phyloP scores from a whole-genome alignment of 495 filamentous ascomycete species.

The Daldinia loculata region DNA sequence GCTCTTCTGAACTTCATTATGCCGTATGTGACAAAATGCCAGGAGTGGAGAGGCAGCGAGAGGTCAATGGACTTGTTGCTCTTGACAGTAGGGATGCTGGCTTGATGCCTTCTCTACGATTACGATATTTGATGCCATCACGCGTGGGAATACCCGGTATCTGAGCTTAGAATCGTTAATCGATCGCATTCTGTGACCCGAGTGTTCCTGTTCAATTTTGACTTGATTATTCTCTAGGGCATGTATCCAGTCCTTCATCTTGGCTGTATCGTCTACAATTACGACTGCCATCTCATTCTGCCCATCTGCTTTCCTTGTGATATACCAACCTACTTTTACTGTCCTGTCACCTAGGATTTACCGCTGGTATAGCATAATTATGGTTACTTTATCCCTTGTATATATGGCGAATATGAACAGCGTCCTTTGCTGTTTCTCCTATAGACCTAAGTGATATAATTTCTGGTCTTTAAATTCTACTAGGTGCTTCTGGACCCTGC shows the following conservation, averaged over 20 bases:
- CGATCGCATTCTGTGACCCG: background rate
- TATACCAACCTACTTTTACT: too few relatives aligned
- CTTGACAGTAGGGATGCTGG: background rate
- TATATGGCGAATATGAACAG: background rate
- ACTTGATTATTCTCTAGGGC: background rate
- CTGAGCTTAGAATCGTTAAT: conserved; percentile 13
- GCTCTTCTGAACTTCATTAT: conserved; percentile 29
- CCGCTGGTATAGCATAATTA: too few relatives aligned
- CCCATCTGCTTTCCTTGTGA: background rate
- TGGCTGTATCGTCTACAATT: background rate
- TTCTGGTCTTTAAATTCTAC: background rate
- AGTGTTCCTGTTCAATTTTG: background rate
- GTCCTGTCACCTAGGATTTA: too few relatives aligned
- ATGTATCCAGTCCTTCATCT: background rate
- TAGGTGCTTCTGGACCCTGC: background rate
- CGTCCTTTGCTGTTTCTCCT: background rate
- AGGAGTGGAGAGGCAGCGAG: conserved; percentile 13
- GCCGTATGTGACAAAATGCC: conserved; percentile 26
- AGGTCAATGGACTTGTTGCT: background rate
- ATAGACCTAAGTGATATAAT: background rate
- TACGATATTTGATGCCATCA: conserved; percentile 11
- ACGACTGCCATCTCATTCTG: background rate
- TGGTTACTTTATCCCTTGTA: too few relatives aligned
- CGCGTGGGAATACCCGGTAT: conserved; percentile 9
- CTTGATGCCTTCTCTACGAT: conserved; percentile 7